A percentile compares a stretch with the other conserved stretches of the same genome.
Evolutionary conservation across 1,139 yeast species (phyloP).

Genomic region (Hansenula anomala): DNA sequence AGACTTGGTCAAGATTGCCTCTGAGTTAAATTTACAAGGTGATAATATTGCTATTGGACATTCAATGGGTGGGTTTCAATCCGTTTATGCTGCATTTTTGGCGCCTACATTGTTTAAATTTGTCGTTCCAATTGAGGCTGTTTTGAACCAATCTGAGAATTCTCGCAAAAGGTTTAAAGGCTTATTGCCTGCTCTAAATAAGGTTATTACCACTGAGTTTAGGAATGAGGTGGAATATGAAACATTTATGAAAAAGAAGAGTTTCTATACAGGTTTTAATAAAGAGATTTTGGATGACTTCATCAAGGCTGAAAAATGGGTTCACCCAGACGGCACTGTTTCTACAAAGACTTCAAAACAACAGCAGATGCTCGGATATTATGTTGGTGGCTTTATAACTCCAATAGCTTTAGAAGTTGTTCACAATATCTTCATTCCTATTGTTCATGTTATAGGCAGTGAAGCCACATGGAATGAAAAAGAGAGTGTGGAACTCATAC

Average conservation of each 20-base stretch:
- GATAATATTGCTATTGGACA: constrained; percentile 53
- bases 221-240: constrained; percentile 30
- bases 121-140: constrained; percentile 56
- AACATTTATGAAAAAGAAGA: constrained; percentile 34
- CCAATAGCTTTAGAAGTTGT: constrained; percentile 32
- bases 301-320: constrained; percentile 32
- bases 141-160: constrained; percentile 29
- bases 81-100: constrained; percentile 40
- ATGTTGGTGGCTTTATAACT: constrained; percentile 4
- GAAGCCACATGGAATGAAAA: constrained; percentile 48
- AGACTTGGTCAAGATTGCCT: constrained; percentile 44
- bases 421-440: constrained; percentile 35
- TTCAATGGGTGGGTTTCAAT: constrained; percentile 59
- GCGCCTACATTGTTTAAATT: constrained; percentile 50
- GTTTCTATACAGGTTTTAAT: constrained; percentile 40
- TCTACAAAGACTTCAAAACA: constrained; percentile 31
- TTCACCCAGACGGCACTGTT: constrained; percentile 25
- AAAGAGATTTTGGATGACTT: constrained; percentile 40
- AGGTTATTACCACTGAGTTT: constrained; percentile 24
- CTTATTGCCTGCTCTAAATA: constrained; percentile 1
- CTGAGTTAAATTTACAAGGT: constrained; percentile 33
- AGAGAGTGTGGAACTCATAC: constrained; percentile 30
- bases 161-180: constrained; percentile 9
- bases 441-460: constrained; percentile 42
- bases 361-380: constrained; percentile 45